A percentile compares a stretch with the other conserved stretches of the same genome.
phyloP scores from a whole-genome alignment of 192 early-diverging fungal genomes.

The Haplosporangium gracile region DNA sequence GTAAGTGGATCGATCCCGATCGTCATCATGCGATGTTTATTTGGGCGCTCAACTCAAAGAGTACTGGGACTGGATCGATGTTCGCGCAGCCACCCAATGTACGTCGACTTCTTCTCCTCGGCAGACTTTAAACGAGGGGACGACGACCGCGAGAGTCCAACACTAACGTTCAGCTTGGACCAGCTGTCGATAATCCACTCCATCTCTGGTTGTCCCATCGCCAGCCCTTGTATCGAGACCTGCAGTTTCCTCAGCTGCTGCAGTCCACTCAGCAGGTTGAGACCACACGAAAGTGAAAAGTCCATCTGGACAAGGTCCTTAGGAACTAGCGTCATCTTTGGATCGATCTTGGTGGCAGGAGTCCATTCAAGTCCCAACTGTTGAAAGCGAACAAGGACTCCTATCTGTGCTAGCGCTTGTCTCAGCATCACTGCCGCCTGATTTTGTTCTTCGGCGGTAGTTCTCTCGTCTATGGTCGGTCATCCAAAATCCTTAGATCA shows the following conservation, averaged over 20 bases:
- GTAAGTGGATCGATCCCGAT: too few relatives aligned
- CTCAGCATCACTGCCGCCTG: background rate
- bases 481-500: background rate
- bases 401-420: background rate
- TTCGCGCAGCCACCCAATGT: background rate
- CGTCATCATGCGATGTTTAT: too few relatives aligned
- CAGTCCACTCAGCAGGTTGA: background rate
- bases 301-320: slow-evolving; percentile 2
- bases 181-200: background rate
- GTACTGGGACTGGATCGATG: background rate
- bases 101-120: background rate
- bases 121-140: background rate
- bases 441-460: background rate
- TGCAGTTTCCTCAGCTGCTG: background rate
- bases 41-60: background rate
- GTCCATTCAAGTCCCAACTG: background rate
- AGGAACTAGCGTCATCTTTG: background rate
- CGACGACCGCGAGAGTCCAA: background rate
- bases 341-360: background rate
- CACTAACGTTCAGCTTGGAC: background rate
- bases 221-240: background rate
- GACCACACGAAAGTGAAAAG: background rate
- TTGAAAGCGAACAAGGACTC: background rate
- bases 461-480: background rate
- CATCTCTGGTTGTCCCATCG: background rate